A percentile compares a stretch with the other conserved stretches of the same genome.
Conservation (phyloP, 2,329 filamentous ascomycete genomes). For the Phoma sp. region DNA sequence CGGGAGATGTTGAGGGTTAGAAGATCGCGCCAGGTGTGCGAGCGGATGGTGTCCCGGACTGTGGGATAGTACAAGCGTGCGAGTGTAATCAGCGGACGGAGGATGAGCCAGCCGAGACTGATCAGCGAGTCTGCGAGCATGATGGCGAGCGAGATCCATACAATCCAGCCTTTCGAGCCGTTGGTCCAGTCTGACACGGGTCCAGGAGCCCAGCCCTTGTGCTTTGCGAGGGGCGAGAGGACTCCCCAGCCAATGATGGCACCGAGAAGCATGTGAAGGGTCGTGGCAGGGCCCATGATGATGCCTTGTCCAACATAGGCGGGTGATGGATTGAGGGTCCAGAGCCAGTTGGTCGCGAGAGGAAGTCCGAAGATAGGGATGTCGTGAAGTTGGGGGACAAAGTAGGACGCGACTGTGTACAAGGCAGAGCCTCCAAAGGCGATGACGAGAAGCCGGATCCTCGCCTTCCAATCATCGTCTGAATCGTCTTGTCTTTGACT, state of each 20-base stretch:
- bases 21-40: conserved; percentile 46
- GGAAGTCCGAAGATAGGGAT: conserved; percentile 83
- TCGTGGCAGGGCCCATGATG: conserved; percentile 97
- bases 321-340: conserved; percentile 95
- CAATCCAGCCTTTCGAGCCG: conserved; percentile 97
- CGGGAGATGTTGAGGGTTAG: conserved; percentile 41
- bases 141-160: conserved; percentile 94
- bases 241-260: conserved; percentile 89
- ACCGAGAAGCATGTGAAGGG: conserved; percentile 91
- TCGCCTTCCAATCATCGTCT: conserved; percentile 63
- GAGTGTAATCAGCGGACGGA: conserved; percentile 65
- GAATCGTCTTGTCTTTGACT: conserved; percentile 30
- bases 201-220: conserved; percentile 86
- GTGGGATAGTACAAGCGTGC: conserved; percentile 48
- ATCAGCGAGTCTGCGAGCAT: conserved; percentile 95
- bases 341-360: conserved; percentile 83
- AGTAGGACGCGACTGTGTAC: conserved; percentile 83
- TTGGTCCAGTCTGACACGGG: conserved; percentile 85
- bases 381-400: conserved; percentile 81
- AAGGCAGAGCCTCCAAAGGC: conserved; percentile 66
- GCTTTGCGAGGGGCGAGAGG: conserved; percentile 86
- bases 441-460: conserved; percentile 64
- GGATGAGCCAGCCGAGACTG: conserved; percentile 78
- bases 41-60: conserved; percentile 31
- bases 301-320: conserved; percentile 97